Conservation (phyloP, 1,139 yeast species). For the Arxiozyma bovina region DNA sequence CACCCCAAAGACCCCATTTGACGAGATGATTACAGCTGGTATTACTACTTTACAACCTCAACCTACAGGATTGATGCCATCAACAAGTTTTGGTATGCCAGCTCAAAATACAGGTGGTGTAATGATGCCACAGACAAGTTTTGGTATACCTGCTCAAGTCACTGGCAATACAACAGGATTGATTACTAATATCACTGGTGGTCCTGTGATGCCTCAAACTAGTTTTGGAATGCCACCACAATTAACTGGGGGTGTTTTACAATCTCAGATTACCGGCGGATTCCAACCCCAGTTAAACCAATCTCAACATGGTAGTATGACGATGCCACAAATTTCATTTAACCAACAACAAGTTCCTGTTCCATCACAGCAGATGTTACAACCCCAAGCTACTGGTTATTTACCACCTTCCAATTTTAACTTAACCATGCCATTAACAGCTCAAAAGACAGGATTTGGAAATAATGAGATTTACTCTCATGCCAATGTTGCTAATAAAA, state of each 20-base stretch:
- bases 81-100: constrained; percentile 24
- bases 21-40: constrained; percentile 24
- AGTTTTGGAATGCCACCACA: constrained; percentile 21
- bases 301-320: constrained; percentile 2
- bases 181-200: constrained; percentile 27
- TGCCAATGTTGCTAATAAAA: constrained; percentile 13
- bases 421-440: constrained; percentile 28
- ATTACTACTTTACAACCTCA: constrained; percentile 27
- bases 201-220: constrained; percentile 24
- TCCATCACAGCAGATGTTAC: constrained; percentile 33
- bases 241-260: constrained; percentile 30
- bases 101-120: constrained; percentile 30
- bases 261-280: constrained; percentile 38
- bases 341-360: constrained; percentile 3
- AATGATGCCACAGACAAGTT: constrained; percentile 26
- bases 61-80: constrained; percentile 32
- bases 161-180: constrained; percentile 16
- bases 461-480: constrained; percentile 32
- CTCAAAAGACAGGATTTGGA: constrained; percentile 51
- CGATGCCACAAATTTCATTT: constrained; percentile 13
- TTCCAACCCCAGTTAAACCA: constrained; percentile 7
- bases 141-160: constrained; percentile 19
- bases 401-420: constrained; percentile 26
- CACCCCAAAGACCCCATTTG: constrained; percentile 29
- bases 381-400: constrained; percentile 35